These are phyloP conservation scores for Penicillium sp. DNA, from an alignment of 2,329 filamentous ascomycete species.

Conservation along the genomic window DNA sequence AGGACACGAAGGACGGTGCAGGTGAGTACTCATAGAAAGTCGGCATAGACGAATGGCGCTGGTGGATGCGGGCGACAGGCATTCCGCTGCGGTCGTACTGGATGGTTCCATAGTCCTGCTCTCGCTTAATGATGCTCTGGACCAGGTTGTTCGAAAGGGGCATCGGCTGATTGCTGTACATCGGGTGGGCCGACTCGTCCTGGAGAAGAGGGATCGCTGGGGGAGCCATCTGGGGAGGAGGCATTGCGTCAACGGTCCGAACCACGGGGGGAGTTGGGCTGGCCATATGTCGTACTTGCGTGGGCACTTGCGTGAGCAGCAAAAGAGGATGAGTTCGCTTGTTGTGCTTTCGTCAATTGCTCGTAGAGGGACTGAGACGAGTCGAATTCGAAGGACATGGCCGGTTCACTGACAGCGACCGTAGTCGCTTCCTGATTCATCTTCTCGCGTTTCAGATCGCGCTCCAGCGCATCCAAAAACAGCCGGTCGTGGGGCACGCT, in stretches of 20 bases:
- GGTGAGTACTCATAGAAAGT: constrained; percentile 98
- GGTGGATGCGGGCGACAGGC: constrained; percentile 77
- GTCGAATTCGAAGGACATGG: constrained; percentile 97
- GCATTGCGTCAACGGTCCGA: constrained; percentile 87
- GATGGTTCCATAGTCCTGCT: constrained; percentile 77
- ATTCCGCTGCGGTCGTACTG: constrained; percentile 93
- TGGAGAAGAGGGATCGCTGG: constrained; percentile 59
- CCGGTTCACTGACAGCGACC: constrained; percentile 93
- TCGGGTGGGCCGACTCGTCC: constrained; percentile 65
- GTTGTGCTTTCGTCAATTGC: constrained; percentile 98
- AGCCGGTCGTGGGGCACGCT: constrained; percentile 96
- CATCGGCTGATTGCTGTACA: constrained; percentile 66
- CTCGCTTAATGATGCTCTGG: constrained; percentile 79
- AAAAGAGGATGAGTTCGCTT: constrained; percentile 97
- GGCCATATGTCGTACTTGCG: constrained; percentile 62
- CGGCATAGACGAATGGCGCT: constrained; percentile 97
- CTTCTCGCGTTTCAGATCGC: constrained; percentile 98
- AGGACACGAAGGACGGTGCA: constrained; percentile 97
- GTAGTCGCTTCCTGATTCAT: constrained; percentile 99
- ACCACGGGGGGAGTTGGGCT: constrained; percentile 87
- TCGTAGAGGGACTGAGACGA: constrained; percentile 98
- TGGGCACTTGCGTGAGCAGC: constrained; percentile 60
- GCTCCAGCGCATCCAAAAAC: constrained; percentile 95
- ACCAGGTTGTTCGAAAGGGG: constrained; percentile 68
- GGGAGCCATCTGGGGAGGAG: constrained; percentile 80